phyloP scores from a whole-genome alignment of 1,139 yeast species.

The Suhomyces atakaporum region DNA sequence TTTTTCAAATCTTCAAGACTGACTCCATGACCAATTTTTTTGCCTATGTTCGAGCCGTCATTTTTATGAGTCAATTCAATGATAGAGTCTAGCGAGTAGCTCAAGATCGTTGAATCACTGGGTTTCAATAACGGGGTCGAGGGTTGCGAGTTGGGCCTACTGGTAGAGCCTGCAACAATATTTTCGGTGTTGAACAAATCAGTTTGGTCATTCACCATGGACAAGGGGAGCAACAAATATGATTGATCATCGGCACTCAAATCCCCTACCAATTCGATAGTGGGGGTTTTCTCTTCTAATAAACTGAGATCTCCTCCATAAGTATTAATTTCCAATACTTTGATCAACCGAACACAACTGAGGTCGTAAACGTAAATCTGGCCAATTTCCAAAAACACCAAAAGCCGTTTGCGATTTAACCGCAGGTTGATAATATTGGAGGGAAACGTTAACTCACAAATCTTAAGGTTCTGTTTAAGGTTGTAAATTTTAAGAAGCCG shows the following conservation, averaged over 20 bases:
- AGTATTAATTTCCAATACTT: constrained; percentile 50
- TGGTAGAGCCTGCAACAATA: constrained; percentile 5
- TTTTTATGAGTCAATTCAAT: constrained; percentile 27
- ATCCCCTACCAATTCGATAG: constrained; percentile 44
- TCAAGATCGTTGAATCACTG: constrained; percentile 20
- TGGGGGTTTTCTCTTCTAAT: constrained; percentile 18
- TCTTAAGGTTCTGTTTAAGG: constrained; percentile 65
- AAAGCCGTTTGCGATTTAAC: constrained; percentile 64
- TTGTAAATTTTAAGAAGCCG: constrained; percentile 63
- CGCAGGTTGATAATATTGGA: constrained; percentile 59
- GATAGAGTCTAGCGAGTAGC: constrained; percentile 14
- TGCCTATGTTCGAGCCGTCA: constrained; percentile 9
- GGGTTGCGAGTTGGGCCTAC: constrained; percentile 13
- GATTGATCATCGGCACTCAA: constrained; percentile 53
- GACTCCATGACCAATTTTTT: constrained; percentile 14
- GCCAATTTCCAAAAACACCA: constrained; percentile 60
- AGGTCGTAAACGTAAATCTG: constrained; percentile 73
- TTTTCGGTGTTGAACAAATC: constrained; percentile 29
- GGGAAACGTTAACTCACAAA: constrained; percentile 72
- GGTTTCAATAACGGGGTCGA: constrained; percentile 21
- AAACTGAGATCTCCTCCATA: constrained; percentile 9
- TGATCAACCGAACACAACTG: constrained; percentile 67
- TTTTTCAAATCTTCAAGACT: constrained; percentile 29
- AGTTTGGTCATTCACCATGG: constrained; percentile 28
- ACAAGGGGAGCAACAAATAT: constrained; percentile 42